phyloP scores from a whole-genome alignment of 116 monocot species.

The Papilionanthe hybrid region DNA sequence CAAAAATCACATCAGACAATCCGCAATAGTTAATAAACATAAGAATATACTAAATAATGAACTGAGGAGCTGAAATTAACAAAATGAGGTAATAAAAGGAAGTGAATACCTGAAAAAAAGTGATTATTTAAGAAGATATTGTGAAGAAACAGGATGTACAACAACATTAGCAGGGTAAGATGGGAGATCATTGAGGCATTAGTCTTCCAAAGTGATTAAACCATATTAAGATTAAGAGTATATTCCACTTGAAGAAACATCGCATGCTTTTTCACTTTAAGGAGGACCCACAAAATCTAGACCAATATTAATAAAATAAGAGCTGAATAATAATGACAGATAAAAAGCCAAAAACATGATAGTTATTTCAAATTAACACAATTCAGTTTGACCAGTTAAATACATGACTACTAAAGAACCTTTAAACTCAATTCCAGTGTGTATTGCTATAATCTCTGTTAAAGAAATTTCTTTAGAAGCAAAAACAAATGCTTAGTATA shows the following conservation, averaged over 20 bases:
- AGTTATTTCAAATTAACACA: neutral
- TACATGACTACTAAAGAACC: neutral
- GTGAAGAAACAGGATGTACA: too few relatives aligned
- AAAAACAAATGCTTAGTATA: slow-evolving; percentile 1
- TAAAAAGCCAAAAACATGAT: neutral
- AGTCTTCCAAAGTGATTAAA: too few relatives aligned
- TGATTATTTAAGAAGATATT: too few relatives aligned
- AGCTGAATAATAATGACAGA: neutral
- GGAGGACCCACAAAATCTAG: neutral
- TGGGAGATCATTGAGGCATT: too few relatives aligned
- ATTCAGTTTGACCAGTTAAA: neutral
- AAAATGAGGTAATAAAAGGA: too few relatives aligned
- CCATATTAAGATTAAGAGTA: neutral
- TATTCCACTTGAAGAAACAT: neutral
- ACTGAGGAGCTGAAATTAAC: too few relatives aligned
- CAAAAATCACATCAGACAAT: too few relatives aligned
- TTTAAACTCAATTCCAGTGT: neutral
- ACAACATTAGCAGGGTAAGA: too few relatives aligned
- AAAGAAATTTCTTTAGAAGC: neutral
- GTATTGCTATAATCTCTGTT: neutral
- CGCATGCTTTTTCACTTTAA: neutral
- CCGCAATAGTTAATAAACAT: too few relatives aligned
- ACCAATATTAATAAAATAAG: too few relatives aligned
- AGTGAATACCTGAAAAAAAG: too few relatives aligned
- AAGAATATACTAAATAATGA: too few relatives aligned